Percentiles rank a stretch among this genome's conserved stretches.
Evolutionary conservation across 1,284 basidiomycete genomes (phyloP).

Genomic region (Sporisorium reilianum): DNA sequence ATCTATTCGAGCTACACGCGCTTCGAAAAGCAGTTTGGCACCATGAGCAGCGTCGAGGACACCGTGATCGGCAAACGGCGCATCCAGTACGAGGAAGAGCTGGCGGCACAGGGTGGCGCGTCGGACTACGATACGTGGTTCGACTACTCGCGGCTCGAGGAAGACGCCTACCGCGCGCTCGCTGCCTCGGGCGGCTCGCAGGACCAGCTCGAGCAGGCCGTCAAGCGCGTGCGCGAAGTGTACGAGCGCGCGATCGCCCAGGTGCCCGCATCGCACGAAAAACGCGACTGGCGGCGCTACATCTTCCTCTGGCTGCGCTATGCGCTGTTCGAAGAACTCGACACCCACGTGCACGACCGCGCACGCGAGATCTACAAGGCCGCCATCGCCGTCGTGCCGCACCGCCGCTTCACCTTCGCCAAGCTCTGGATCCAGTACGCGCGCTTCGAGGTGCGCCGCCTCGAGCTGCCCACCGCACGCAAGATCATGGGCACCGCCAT

Average conservation of each 20-base stretch:
- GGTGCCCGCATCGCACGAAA: conserved; percentile 86
- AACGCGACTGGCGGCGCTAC: conserved; percentile 83
- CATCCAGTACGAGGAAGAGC: conserved; percentile 83
- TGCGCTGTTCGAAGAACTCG: conserved; percentile 96
- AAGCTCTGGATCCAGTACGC: conserved; percentile 83
- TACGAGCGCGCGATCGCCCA: conserved; percentile 97
- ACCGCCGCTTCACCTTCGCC: conserved; percentile 96
- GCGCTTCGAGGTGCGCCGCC: conserved; percentile 87
- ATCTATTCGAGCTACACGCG: conserved; percentile 92
- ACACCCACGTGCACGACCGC: conserved; percentile 87
- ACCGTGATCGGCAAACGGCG: conserved; percentile 95
- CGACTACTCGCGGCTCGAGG: conserved; percentile 92
- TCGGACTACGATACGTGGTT: conserved; percentile 98
- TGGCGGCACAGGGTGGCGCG: conserved; percentile 71
- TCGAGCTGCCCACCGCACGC: conserved; percentile 85
- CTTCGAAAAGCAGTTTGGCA: conserved; percentile 98
- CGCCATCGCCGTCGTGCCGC: conserved; percentile 87
- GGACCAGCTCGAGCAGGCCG: conserved; percentile 38
- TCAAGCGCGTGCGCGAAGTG: conserved; percentile 82
- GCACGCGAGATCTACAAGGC: conserved; percentile 93
- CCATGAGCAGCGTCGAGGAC: conserved; percentile 85
- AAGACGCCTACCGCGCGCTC: conserved; percentile 80
- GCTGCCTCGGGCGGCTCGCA: conserved; percentile 43
- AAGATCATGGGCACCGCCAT: conserved; percentile 91
- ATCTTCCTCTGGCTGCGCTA: conserved; percentile 98